These are phyloP conservation scores for Pyrenochaeta sp. DNA, from an alignment of 2,329 filamentous ascomycete genomes.

Conservation along the genomic window DNA sequence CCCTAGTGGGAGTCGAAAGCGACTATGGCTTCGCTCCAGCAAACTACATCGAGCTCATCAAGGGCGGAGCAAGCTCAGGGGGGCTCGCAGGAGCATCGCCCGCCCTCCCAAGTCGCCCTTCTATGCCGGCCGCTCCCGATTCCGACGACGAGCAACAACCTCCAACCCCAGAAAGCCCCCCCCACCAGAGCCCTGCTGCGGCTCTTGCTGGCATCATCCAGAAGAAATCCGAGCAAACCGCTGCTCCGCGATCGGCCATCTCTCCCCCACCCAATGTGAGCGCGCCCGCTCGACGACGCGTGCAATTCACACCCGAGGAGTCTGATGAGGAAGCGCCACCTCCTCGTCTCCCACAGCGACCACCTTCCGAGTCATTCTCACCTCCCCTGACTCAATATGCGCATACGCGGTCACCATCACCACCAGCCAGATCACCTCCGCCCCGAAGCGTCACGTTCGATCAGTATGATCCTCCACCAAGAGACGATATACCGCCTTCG, in stretches of 20 bases:
- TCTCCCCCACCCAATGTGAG: conserved; percentile 63
- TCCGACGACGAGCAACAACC: conserved; percentile 53
- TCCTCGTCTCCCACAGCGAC: conserved; percentile 67
- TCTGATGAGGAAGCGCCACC: conserved; percentile 72
- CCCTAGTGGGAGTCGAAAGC: conserved; percentile 81
- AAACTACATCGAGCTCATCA: conserved; percentile 87
- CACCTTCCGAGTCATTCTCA: conserved; percentile 63
- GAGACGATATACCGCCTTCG: conserved; percentile 51
- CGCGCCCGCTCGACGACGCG: conserved; percentile 58
- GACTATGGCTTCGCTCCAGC: conserved; percentile 95
- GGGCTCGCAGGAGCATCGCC: conserved; percentile 54
- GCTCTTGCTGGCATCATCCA: conserved; percentile 64
- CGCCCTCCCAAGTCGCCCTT: conserved; percentile 51
- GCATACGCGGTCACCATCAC: conserved; percentile 52
- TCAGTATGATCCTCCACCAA: conserved; percentile 49
- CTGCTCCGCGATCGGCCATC: conserved; percentile 38
- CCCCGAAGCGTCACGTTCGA: conserved; percentile 50
- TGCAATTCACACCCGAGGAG: conserved; percentile 70
- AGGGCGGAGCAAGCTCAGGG: conserved; percentile 52
- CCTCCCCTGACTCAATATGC: conserved; percentile 57
- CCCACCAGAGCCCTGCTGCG: conserved; percentile 65
- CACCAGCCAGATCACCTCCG: conserved; percentile 48
- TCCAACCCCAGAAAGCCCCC: conserved; percentile 56
- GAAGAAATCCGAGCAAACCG: conserved; percentile 54
- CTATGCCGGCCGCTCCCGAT: conserved; percentile 51